Conservation (phyloP, 495 filamentous ascomycete species). For the Pyrenula massariospora region DNA sequence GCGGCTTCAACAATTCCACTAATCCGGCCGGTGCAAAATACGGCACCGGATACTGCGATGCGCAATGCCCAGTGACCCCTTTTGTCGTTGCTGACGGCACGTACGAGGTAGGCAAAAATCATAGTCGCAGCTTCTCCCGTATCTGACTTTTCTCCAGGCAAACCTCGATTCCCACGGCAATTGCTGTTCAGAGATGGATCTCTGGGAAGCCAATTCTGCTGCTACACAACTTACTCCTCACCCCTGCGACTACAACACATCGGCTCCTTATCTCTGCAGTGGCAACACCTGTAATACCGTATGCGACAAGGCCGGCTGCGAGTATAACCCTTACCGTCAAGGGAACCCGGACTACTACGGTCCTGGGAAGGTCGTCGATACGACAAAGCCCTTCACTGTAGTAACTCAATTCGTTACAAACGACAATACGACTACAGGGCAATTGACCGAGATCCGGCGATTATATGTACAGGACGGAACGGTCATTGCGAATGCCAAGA, state of each 20-base stretch:
- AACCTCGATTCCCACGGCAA: slow-evolving; percentile 35
- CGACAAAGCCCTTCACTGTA: slow-evolving; percentile 47
- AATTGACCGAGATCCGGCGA: slow-evolving; percentile 43
- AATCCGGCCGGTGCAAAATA: slow-evolving; percentile 53
- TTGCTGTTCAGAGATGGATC: slow-evolving; percentile 54
- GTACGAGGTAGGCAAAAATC: slow-evolving; percentile 14
- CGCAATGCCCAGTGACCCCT: slow-evolving; percentile 44
- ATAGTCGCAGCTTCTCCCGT: background rate
- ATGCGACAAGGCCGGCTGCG: slow-evolving; percentile 55
- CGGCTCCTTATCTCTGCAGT: slow-evolving; percentile 31
- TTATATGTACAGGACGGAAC: slow-evolving; percentile 50
- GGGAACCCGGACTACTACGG: slow-evolving; percentile 47
- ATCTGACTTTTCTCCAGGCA: slow-evolving; percentile 5
- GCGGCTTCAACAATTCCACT: slow-evolving; percentile 33
- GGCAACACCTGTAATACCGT: slow-evolving; percentile 31
- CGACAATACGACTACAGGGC: slow-evolving; percentile 28
- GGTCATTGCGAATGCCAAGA: slow-evolving; percentile 22
- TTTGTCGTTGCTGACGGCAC: slow-evolving; percentile 42
- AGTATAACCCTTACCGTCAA: slow-evolving; percentile 51
- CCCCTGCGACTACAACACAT: slow-evolving; percentile 27
- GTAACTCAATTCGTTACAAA: slow-evolving; percentile 54
- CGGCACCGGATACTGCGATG: slow-evolving; percentile 62
- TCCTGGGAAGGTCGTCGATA: slow-evolving; percentile 39
- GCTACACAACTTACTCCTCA: slow-evolving; percentile 48
- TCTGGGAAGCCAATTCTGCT: slow-evolving; percentile 50